Conservation (phyloP, 371 early-diverging fungal genomes). For the Mucor saturninus region DNA sequence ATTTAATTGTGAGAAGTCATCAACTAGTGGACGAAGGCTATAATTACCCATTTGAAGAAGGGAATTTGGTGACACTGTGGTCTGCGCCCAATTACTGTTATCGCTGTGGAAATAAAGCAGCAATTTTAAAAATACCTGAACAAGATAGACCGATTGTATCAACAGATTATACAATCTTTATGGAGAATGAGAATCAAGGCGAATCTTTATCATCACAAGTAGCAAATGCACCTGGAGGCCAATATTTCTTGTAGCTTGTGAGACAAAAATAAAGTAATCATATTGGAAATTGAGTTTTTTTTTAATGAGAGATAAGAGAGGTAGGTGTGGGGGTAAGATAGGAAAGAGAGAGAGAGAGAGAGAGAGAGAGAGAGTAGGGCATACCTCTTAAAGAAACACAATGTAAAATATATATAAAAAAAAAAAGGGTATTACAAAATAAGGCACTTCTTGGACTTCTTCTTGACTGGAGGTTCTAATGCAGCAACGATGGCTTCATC, state of each 20-base stretch:
- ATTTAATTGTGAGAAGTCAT: slow-evolving; percentile 95
- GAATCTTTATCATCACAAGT: slow-evolving; percentile 19
- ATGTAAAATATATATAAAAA: neutral
- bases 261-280: no score
- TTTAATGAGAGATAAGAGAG: slow-evolving; percentile 4
- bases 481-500: slow-evolving; percentile 99
- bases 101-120: slow-evolving; percentile 98
- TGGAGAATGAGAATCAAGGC: slow-evolving; percentile 78
- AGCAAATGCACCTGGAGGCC: slow-evolving; percentile 47
- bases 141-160: slow-evolving; percentile 83
- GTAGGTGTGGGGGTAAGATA: no score
- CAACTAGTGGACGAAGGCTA: slow-evolving; percentile 98
- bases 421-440: slow-evolving; percentile 58
- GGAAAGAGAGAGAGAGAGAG: slow-evolving; percentile 1
- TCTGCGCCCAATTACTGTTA: slow-evolving; percentile 99
- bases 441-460: slow-evolving; percentile 79
- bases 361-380: neutral
- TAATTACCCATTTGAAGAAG: slow-evolving; percentile 96
- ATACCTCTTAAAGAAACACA: no score
- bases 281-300: neutral
- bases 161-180: slow-evolving; percentile 77
- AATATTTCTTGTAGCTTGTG: slow-evolving; percentile 43
- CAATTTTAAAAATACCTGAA: slow-evolving; percentile 86
- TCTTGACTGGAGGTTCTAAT: slow-evolving; percentile 87
- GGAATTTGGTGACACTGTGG: slow-evolving; percentile 99